phyloP scores from a whole-genome alignment of 805 yeast genomes.

The Myxozyma vanderwaltii region DNA sequence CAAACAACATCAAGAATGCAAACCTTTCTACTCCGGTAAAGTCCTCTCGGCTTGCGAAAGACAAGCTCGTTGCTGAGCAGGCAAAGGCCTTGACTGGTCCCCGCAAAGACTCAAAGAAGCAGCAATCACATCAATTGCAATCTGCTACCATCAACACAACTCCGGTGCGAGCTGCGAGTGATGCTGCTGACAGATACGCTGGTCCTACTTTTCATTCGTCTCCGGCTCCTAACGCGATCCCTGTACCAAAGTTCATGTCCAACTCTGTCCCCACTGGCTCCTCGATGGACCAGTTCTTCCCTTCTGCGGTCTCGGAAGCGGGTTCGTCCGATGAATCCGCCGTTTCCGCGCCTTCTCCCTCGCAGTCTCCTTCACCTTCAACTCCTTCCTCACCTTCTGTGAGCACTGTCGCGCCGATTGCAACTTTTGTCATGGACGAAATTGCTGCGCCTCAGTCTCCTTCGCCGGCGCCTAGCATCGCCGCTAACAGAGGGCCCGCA shows the following conservation, averaged over 20 bases:
- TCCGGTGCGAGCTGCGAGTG: constrained; percentile 11
- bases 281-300: constrained; percentile 11
- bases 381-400: constrained; percentile 4
- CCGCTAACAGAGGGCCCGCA: neutral
- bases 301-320: neutral
- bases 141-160: constrained; percentile 9
- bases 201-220: constrained; percentile 38
- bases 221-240: constrained; percentile 37
- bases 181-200: constrained; percentile 27
- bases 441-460: constrained; percentile 1
- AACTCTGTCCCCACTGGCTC: constrained; percentile 21
- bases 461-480: constrained; percentile 7
- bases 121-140: neutral
- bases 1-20: neutral
- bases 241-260: constrained; percentile 35
- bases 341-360: constrained; percentile 1
- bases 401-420: neutral
- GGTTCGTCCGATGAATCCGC: neutral
- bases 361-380: neutral
- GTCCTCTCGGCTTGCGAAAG: neutral
- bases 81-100: neutral
- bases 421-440: constrained; percentile 2
- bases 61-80: neutral
- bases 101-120: neutral
- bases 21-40: neutral